A percentile compares a stretch with the other conserved stretches of the same genome.
These are phyloP conservation scores for Schoenoplectus triqueter DNA, from an alignment of 202 grass and related monocot genomes.

Conservation along the genomic window DNA sequence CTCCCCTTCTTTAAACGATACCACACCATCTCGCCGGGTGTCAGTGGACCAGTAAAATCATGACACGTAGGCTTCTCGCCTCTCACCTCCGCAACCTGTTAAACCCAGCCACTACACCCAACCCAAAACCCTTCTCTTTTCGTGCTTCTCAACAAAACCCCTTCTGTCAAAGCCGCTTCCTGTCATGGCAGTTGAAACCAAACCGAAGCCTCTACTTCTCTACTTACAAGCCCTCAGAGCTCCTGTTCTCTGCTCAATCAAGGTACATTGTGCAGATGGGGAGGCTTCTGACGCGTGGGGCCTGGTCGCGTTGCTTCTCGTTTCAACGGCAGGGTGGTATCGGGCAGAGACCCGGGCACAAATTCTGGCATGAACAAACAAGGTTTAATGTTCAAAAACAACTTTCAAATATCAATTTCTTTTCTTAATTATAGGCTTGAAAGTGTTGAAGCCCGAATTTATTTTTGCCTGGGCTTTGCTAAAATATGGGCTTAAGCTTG, in stretches of 20 bases:
- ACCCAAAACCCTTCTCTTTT: constrained; percentile 15
- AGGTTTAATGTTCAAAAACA: too few relatives aligned
- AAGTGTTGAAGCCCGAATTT: too few relatives aligned
- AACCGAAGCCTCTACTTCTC: constrained; percentile 15
- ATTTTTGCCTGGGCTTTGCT: too few relatives aligned
- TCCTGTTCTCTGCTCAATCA: neutral
- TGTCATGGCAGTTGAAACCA: constrained; percentile 23
- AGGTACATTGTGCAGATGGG: constrained; percentile 16
- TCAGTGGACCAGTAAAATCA: neutral
- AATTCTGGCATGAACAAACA: neutral
- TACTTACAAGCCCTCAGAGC: constrained; percentile 15
- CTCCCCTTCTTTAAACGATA: neutral
- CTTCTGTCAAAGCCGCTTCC: constrained; percentile 3
- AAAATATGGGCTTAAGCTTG: too few relatives aligned
- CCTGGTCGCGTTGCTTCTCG: neutral
- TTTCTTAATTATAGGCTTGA: too few relatives aligned
- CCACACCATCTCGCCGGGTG: neutral
- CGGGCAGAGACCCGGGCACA: neutral
- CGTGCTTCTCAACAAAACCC: constrained; percentile 3
- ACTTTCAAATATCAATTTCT: neutral
- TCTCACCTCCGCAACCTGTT: constrained; percentile 8
- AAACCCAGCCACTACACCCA: neutral
- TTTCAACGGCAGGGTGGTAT: constrained; percentile 1
- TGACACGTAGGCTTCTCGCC: constrained; percentile 32
- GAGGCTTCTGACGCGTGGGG: neutral